Conservation (phyloP, 352 stramenopile species). For the Phytopythium chamaehyphon region DNA sequence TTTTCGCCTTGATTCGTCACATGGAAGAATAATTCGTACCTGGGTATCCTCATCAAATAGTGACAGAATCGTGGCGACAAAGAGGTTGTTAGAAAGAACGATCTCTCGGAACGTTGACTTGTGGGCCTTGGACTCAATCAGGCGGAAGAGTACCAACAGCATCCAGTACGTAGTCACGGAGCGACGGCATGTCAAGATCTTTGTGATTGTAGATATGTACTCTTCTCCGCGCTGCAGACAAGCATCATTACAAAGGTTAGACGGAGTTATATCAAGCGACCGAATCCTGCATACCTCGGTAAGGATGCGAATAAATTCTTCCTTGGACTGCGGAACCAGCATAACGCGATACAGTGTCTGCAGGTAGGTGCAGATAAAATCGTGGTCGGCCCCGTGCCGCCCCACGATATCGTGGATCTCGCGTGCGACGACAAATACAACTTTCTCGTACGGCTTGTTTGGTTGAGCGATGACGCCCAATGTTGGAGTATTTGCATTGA, state of each 20-base stretch:
- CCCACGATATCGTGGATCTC: constrained; percentile 69
- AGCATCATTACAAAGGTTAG: constrained; percentile 4
- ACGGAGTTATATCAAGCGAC: background rate
- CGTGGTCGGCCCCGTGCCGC: constrained; percentile 51
- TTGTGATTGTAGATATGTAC: constrained; percentile 62
- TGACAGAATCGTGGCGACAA: constrained; percentile 57
- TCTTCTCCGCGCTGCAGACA: constrained; percentile 55
- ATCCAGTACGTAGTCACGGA: constrained; percentile 73
- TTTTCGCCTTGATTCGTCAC: too few relatives aligned
- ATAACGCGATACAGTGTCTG: constrained; percentile 72
- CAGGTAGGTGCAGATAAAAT: constrained; percentile 71
- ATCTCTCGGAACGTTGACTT: constrained; percentile 51
- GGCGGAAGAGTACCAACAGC: constrained; percentile 54
- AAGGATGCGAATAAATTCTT: constrained; percentile 72
- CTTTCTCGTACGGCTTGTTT: constrained; percentile 79
- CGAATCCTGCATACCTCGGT: constrained; percentile 41
- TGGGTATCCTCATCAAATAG: constrained; percentile 68
- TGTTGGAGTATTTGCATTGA: constrained; percentile 78
- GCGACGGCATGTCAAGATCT: constrained; percentile 50
- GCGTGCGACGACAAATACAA: constrained; percentile 51
- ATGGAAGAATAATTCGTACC: constrained; percentile 13
- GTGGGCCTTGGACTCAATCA: constrained; percentile 67
- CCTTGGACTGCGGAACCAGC: constrained; percentile 57
- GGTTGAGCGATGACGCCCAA: constrained; percentile 66
- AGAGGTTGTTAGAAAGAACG: constrained; percentile 56